Evolutionary conservation across 1,284 basidiomycete genomes (phyloP), one percentile per base, ranked within the genome.

Genomic region (Phaffia rhodozyma): DNA sequence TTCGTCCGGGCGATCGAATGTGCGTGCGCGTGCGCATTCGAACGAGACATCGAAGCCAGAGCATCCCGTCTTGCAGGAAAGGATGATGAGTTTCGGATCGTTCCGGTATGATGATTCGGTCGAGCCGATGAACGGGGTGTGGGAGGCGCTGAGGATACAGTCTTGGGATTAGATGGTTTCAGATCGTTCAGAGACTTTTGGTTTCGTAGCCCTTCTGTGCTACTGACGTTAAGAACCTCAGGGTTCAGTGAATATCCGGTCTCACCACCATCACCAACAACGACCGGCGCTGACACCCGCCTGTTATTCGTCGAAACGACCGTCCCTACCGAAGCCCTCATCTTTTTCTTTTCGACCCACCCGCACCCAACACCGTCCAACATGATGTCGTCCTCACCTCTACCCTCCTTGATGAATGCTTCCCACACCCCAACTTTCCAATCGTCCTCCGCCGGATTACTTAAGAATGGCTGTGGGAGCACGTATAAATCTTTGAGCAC

Each of bases 401-500:
- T 23, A 1, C 63, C 58, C 25, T 65, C 63, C 3, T 50, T 32
- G 0, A 55, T 58, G 21, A 56, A 65, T 0, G 53, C 52, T 21
- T 65, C 63, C 63, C 63, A 65, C 3, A 65, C 50, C 4, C 63
- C 38, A 25, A 61, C 49, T 2, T 57, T 53, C 63, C 63, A 65
- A 3, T 61, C 63, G 18, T 52, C 54, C 21, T 64, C 62, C 6
- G 60, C 32, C 4, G 52, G 25, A 23, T 60, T 52, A 9, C 23
- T 23, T 18, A 5, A 29, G 53, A 60, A 65, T 3, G 63, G 63
- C n/a, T 65, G 55, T 9, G 63, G 63, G 5, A 27, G 30, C 50
- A 65, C 59, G 50, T 60, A 61, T 27, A 65, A 57, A 3, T 65
- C 63, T 49, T 21, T n/a, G 9, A 65, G 49, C 5, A 18, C 27